These are phyloP conservation scores for Sungouiella thailandica DNA, from an alignment of 805 yeast genomes.

Conservation along the genomic window DNA sequence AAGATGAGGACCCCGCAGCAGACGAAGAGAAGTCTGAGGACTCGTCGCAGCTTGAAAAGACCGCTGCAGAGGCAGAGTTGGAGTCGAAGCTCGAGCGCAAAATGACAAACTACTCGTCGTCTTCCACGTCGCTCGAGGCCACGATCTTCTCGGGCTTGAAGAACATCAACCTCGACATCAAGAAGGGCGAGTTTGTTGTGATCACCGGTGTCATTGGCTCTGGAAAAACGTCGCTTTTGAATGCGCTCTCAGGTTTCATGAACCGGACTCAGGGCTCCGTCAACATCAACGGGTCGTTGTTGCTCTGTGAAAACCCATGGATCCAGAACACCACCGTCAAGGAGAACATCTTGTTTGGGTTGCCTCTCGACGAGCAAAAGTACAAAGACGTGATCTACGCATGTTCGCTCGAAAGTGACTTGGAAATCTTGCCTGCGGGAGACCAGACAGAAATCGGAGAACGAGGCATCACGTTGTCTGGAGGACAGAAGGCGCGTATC, in stretches of 20 bases:
- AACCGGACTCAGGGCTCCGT: conserved; percentile 48
- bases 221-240: conserved; percentile 71
- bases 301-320: conserved; percentile 72
- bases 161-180: conserved; percentile 48
- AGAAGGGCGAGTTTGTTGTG: conserved; percentile 66
- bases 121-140: conserved; percentile 11
- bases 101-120: too few relatives aligned
- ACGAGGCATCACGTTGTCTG: conserved; percentile 80
- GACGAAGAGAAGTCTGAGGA: neutral
- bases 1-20: neutral
- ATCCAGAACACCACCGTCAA: conserved; percentile 74
- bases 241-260: conserved; percentile 73
- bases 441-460: conserved; percentile 81
- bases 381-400: conserved; percentile 55
- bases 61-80: conserved; percentile 1
- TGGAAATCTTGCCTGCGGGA: conserved; percentile 65
- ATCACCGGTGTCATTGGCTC: conserved; percentile 79
- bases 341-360: conserved; percentile 71
- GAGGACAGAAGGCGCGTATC: conserved; percentile 84
- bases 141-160: conserved; percentile 41
- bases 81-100: neutral
- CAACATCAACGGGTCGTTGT: conserved; percentile 46
- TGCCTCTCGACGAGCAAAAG: conserved; percentile 42
- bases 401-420: conserved; percentile 64
- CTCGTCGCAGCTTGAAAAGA: neutral